Percentiles rank a stretch among this genome's conserved stretches.
Conservation (phyloP, 805 yeast species). For the Starmerella etchellsii region DNA sequence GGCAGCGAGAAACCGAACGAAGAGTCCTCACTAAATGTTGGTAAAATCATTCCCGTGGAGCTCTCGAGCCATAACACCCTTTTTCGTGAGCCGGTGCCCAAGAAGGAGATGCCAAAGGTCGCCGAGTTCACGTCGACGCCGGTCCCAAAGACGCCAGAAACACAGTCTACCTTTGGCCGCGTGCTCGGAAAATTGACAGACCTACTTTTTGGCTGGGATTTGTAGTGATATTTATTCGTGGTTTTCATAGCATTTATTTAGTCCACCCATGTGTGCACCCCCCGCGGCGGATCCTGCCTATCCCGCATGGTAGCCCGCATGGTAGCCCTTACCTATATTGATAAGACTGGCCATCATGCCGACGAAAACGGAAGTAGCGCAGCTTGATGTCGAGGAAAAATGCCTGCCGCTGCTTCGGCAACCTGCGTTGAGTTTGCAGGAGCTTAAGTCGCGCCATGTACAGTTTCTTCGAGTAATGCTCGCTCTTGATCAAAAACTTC, state of each 20-base stretch:
- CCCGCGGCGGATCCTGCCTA: no score
- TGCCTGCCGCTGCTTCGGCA: conserved; percentile 13
- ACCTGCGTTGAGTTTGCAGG: conserved; percentile 1
- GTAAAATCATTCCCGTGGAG: conserved; percentile 8
- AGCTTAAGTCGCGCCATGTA: conserved; percentile 28
- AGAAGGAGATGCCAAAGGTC: not conserved
- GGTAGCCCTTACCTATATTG: no score
- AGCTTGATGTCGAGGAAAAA: conserved; percentile 8
- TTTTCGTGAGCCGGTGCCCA: conserved; percentile 2
- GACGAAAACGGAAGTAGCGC: conserved; percentile 11
- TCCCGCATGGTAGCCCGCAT: no score
- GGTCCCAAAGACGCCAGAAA: not conserved
- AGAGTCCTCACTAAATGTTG: not conserved
- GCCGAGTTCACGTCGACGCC: conserved; percentile 6
- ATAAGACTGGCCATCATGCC: not conserved
- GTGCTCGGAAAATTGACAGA: conserved; percentile 20
- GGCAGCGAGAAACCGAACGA: not conserved
- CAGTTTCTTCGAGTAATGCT: conserved; percentile 33
- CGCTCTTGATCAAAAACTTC: conserved; percentile 30
- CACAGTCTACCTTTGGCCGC: conserved; percentile 12
- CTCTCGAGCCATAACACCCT: not conserved
- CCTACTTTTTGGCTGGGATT: conserved; percentile 46
- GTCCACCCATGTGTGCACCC: not conserved
- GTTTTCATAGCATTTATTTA: not conserved
- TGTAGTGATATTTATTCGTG: conserved; percentile 20